phyloP scores from a whole-genome alignment of 2,329 filamentous ascomycete genomes.

The Fusarium goolgardi region DNA sequence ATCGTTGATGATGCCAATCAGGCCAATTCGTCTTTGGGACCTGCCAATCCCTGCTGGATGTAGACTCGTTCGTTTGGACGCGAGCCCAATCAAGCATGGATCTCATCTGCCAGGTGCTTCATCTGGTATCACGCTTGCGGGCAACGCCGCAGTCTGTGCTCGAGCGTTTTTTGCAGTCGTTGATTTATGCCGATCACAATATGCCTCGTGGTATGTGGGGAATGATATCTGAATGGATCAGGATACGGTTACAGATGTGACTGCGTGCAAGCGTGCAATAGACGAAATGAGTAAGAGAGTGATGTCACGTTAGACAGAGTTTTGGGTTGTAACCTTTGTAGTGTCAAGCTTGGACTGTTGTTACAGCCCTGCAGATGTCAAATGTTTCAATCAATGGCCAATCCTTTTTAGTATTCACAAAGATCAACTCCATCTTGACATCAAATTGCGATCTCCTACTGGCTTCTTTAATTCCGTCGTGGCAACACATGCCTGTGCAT shows the following conservation, averaged over 20 bases:
- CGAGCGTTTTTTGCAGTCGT: background rate
- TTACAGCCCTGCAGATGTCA: background rate
- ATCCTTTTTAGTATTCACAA: background rate
- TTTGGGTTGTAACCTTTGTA: background rate
- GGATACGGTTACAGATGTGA: background rate
- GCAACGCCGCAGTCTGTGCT: background rate
- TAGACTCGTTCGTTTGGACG: background rate
- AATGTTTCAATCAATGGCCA: background rate
- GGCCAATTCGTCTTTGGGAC: background rate
- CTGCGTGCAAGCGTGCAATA: background rate
- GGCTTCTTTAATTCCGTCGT: background rate
- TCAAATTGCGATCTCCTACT: background rate
- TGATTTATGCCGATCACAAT: background rate
- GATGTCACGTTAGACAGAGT: background rate
- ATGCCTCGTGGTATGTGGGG: background rate
- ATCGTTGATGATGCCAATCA: background rate
- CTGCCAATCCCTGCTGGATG: background rate
- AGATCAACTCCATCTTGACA: background rate
- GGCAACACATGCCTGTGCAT: background rate
- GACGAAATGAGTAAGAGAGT: background rate
- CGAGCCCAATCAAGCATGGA: background rate
- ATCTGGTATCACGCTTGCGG: background rate
- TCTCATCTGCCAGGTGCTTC: background rate
- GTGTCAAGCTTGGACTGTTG: background rate
- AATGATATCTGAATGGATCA: background rate